These are phyloP conservation scores for Corymbia calophylla DNA, from an alignment of 441 rosid genomes.

Conservation along the genomic window DNA sequence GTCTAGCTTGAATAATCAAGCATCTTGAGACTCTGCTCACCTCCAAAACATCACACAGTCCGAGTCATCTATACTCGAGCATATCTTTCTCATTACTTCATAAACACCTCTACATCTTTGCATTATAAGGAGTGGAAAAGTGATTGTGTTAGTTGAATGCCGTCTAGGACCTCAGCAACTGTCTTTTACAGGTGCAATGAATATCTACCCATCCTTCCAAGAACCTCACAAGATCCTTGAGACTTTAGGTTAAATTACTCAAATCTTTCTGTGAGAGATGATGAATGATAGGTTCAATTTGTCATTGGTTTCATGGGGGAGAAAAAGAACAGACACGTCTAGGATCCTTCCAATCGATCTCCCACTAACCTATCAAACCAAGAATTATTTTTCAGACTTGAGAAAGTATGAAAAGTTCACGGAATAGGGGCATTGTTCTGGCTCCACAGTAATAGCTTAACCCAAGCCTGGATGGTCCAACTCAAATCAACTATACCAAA, in stretches of 20 bases:
- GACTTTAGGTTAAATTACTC: not conserved
- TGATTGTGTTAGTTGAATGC: not conserved
- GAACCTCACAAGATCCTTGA: not conserved
- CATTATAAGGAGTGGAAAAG: not conserved
- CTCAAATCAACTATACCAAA: not conserved
- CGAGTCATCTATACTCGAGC: not conserved
- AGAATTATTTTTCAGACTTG: not conserved
- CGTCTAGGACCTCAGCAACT: not conserved
- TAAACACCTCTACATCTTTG: not conserved
- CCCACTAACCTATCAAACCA: not conserved
- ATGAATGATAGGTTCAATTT: not conserved
- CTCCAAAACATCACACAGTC: not conserved
- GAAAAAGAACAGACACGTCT: not conserved
- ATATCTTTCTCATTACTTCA: not conserved
- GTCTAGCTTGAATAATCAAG: not conserved
- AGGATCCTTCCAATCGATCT: not conserved
- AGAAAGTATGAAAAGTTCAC: not conserved
- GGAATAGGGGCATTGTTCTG: not conserved
- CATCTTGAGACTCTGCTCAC: not conserved
- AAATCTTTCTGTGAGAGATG: not conserved
- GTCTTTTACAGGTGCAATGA: not conserved
- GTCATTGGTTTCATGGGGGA: rapidly evolving
- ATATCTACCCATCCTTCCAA: not conserved
- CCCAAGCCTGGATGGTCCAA: not conserved
- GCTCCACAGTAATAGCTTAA: not conserved